phyloP scores from a whole-genome alignment of 768 basidiomycete genomes.

The Mycena galopus region DNA sequence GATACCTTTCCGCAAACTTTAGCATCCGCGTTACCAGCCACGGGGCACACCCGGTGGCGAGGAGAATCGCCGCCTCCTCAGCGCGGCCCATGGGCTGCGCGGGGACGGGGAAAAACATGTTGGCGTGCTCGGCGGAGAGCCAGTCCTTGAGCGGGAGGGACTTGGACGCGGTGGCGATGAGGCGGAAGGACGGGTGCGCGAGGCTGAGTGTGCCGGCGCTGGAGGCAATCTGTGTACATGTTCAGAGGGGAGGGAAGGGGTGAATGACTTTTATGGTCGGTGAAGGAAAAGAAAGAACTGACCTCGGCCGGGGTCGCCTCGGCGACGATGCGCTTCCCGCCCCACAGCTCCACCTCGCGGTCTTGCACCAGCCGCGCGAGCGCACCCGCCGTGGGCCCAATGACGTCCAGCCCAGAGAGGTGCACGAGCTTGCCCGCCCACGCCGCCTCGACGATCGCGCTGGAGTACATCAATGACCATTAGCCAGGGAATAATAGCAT shows the following conservation, averaged over 20 bases:
- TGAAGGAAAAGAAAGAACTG: not conserved
- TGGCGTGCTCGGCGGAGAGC: conserved; percentile 75
- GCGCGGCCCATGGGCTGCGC: conserved; percentile 68
- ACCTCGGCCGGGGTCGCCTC: conserved; percentile 63
- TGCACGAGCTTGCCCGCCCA: conserved; percentile 71
- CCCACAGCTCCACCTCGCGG: conserved; percentile 76
- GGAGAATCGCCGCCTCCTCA: conserved; percentile 66
- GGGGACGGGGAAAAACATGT: conserved; percentile 77
- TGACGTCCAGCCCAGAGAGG: conserved; percentile 72
- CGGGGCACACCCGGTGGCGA: conserved; percentile 62
- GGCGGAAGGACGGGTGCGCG: conserved; percentile 69
- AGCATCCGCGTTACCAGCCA: conserved; percentile 56
- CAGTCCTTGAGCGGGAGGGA: conserved; percentile 77
- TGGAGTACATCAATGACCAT: conserved; percentile 36
- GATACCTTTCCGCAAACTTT: conserved; percentile 69
- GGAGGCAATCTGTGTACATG: conserved; percentile 40
- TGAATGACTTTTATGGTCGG: not conserved
- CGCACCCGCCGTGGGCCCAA: conserved; percentile 75
- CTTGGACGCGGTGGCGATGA: conserved; percentile 73
- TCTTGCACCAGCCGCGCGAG: conserved; percentile 71
- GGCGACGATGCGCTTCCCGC: conserved; percentile 68
- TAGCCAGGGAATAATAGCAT: not conserved
- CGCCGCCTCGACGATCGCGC: conserved; percentile 68
- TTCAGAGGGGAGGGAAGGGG: not conserved
- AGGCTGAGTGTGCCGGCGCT: conserved; percentile 62